These are phyloP conservation scores for Luzula sylvatica DNA, from an alignment of 176 grass and related monocot genomes.

Conservation along the genomic window DNA sequence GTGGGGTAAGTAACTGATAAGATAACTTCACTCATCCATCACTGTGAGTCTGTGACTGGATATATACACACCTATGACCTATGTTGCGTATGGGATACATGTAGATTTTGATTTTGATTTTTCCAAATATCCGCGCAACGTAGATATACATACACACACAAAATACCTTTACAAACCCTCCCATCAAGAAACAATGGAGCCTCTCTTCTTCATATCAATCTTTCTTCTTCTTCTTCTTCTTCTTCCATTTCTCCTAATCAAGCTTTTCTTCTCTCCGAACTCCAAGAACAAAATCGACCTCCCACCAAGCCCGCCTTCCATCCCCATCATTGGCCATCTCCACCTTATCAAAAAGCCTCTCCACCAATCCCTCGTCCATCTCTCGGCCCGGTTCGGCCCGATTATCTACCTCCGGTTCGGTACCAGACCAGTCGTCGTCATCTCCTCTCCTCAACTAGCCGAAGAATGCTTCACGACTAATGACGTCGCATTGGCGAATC, in stretches of 20 bases:
- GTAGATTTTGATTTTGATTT: too few relatives aligned
- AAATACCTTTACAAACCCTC: too few relatives aligned
- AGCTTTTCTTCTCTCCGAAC: not conserved
- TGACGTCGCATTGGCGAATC: conserved; percentile 33
- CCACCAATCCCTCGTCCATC: conserved; percentile 28
- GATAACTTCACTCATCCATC: too few relatives aligned
- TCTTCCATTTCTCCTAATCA: not conserved
- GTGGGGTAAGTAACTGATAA: too few relatives aligned
- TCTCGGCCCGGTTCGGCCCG: conserved; percentile 19
- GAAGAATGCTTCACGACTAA: conserved; percentile 52
- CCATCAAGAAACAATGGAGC: too few relatives aligned
- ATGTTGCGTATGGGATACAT: too few relatives aligned
- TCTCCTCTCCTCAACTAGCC: conserved; percentile 30
- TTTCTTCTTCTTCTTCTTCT: not conserved
- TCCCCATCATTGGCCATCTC: conserved; percentile 53
- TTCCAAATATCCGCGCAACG: too few relatives aligned
- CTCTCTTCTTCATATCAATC: not conserved
- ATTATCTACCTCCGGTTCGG: conserved; percentile 43
- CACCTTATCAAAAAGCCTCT: conserved; percentile 40
- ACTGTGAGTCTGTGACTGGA: too few relatives aligned
- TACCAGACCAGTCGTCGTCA: conserved; percentile 29
- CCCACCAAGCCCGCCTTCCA: conserved; percentile 24
- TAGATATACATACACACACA: too few relatives aligned
- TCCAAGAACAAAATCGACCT: not conserved
- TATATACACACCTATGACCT: too few relatives aligned